A percentile compares a stretch with the other conserved stretches of the same genome.
Evolutionary conservation across 257 asterid species (phyloP).

Genomic region (Solanum chmielewskii): DNA sequence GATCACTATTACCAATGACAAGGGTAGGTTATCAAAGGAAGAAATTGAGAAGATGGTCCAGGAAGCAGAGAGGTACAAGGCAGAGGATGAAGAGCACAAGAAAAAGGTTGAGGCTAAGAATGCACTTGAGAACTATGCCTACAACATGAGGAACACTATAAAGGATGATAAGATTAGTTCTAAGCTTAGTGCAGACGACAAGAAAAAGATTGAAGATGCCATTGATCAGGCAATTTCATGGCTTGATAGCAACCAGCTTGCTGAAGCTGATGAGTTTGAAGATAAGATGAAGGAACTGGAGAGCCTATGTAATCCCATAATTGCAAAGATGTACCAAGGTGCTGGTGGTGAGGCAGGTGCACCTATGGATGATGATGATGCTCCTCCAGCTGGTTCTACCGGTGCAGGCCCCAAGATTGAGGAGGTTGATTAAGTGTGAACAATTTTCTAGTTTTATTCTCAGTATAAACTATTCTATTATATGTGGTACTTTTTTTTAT

Average conservation of each 20-base stretch:
- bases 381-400: constrained; percentile 12
- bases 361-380: constrained; percentile 10
- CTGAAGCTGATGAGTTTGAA: constrained; percentile 27
- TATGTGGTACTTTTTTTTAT: background rate
- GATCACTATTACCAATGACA: constrained; percentile 25
- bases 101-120: constrained; percentile 27
- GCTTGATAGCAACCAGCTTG: constrained; percentile 26
- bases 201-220: constrained; percentile 24
- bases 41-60: constrained; percentile 32
- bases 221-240: constrained; percentile 17
- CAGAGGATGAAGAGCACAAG: constrained; percentile 22
- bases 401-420: constrained; percentile 33
- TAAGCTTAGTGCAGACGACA: constrained; percentile 11
- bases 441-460: background rate
- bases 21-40: constrained; percentile 24
- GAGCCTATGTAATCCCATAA: constrained; percentile 5
- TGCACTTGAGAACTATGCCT: constrained; percentile 21
- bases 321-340: constrained; percentile 8
- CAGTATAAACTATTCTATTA: background rate
- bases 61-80: constrained; percentile 24
- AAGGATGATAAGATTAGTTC: constrained; percentile 25
- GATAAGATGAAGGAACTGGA: constrained; percentile 29
- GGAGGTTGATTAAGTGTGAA: constrained; percentile 21
- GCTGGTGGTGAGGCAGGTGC: constrained; percentile 10
- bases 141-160: constrained; percentile 24